These are phyloP conservation scores for Globisporangium takayamanum DNA, from an alignment of 352 stramenopile genomes.

Conservation along the genomic window DNA sequence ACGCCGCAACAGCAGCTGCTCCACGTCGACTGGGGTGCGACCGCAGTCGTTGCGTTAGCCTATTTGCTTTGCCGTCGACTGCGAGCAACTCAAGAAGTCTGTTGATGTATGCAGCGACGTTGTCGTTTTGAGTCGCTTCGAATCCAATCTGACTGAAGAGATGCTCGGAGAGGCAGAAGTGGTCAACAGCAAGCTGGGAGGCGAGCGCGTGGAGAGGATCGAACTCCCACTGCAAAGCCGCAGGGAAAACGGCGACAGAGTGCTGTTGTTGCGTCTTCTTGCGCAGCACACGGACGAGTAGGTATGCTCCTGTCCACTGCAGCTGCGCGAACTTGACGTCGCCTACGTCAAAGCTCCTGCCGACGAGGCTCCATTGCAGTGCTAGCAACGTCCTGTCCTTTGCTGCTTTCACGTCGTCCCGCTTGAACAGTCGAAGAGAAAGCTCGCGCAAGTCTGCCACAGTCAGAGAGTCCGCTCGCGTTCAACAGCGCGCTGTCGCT, in stretches of 20 bases:
- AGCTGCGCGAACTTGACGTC: not conserved
- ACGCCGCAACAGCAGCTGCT: not conserved
- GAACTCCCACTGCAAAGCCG: not conserved
- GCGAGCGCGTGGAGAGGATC: not conserved
- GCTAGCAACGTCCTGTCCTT: not conserved
- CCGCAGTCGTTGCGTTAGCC: not conserved
- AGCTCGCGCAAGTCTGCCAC: not conserved
- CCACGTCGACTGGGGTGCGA: not conserved
- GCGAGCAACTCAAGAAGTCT: not conserved
- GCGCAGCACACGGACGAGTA: not conserved
- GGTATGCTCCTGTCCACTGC: not conserved
- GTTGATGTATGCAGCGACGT: not conserved
- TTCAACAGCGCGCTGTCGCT: constrained; percentile 6
- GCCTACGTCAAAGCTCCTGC: not conserved
- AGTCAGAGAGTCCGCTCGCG: not conserved
- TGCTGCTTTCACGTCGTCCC: not conserved
- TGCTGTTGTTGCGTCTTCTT: not conserved
- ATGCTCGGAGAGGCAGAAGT: not conserved
- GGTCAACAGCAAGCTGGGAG: not conserved
- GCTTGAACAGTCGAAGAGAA: not conserved
- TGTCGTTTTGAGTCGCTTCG: not conserved
- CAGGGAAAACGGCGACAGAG: not conserved
- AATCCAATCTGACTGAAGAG: not conserved
- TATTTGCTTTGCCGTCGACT: not conserved
- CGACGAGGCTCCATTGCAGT: not conserved